phyloP scores from a whole-genome alignment of 2,329 filamentous ascomycete species.

The Thelonectria blattea region DNA sequence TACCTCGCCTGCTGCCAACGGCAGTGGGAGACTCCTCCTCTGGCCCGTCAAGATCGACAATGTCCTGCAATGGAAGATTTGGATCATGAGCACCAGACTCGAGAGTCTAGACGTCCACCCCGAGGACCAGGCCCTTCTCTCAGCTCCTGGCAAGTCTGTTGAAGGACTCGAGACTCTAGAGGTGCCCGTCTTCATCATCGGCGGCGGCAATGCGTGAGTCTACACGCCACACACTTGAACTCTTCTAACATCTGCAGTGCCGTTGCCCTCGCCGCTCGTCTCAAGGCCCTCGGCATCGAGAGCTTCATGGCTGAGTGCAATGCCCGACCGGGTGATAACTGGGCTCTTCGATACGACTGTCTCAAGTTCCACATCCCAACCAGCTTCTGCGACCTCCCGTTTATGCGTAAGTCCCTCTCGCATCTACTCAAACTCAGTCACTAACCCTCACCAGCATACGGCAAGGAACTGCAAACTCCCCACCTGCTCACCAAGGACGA shows the following conservation, averaged over 20 bases:
- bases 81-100: slow-evolving; percentile 27
- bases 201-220: slow-evolving; percentile 26
- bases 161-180: neutral
- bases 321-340: slow-evolving; percentile 20
- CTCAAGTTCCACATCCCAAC: slow-evolving; percentile 28
- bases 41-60: neutral
- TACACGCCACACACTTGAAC: neutral
- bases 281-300: slow-evolving; percentile 22
- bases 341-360: slow-evolving; percentile 25
- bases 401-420: slow-evolving; percentile 14
- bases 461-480: slow-evolving; percentile 6
- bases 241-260: neutral
- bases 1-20: neutral
- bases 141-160: neutral
- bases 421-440: neutral
- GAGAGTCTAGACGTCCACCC: slow-evolving; percentile 17
- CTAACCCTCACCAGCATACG: slow-evolving; percentile 16
- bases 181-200: slow-evolving; percentile 23
- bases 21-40: slow-evolving; percentile 16
- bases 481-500: slow-evolving; percentile 26
- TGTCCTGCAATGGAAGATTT: slow-evolving; percentile 20
- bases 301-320: slow-evolving; percentile 26
- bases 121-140: slow-evolving; percentile 14
- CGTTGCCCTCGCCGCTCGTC: slow-evolving; percentile 17
- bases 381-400: slow-evolving; percentile 23